These are phyloP conservation scores for Parastagonospora avenae DNA, from an alignment of 2,329 filamentous ascomycete species.

Conservation along the genomic window DNA sequence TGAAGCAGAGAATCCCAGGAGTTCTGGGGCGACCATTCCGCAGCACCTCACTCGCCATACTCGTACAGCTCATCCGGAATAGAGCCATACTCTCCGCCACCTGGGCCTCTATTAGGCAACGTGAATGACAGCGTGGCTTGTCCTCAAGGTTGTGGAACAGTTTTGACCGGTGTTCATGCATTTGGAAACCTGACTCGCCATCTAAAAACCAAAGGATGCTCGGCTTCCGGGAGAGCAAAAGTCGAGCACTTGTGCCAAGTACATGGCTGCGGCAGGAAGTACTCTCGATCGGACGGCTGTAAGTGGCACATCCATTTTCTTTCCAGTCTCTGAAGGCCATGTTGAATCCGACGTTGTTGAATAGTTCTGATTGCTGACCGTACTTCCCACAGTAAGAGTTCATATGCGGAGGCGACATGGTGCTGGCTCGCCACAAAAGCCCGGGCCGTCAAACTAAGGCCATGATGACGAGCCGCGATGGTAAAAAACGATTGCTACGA, in stretches of 20 bases:
- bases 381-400: not conserved
- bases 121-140: slow-evolving; percentile 17
- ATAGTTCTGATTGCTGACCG: not conserved
- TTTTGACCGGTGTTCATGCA: slow-evolving; percentile 31
- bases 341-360: not conserved
- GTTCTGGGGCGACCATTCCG: not conserved
- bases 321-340: not conserved
- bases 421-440: not conserved
- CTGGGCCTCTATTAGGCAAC: not conserved
- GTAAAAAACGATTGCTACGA: not conserved
- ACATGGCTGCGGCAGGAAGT: slow-evolving; percentile 26
- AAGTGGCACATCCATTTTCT: not conserved
- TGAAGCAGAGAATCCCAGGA: no score
- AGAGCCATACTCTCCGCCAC: not conserved
- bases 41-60: not conserved
- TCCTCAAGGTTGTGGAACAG: slow-evolving; percentile 27
- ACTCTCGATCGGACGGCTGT: slow-evolving; percentile 31
- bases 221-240: slow-evolving; percentile 18
- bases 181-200: slow-evolving; percentile 37
- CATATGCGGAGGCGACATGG: slow-evolving; percentile 8
- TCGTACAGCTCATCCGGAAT: not conserved
- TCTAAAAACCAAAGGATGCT: slow-evolving; percentile 28
- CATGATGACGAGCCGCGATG: not conserved
- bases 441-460: not conserved
- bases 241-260: slow-evolving; percentile 18